A percentile compares a stretch with the other conserved stretches of the same genome.
Evolutionary conservation across 306 rosid species (phyloP).

Genomic region (Adenanthera pavonina): DNA sequence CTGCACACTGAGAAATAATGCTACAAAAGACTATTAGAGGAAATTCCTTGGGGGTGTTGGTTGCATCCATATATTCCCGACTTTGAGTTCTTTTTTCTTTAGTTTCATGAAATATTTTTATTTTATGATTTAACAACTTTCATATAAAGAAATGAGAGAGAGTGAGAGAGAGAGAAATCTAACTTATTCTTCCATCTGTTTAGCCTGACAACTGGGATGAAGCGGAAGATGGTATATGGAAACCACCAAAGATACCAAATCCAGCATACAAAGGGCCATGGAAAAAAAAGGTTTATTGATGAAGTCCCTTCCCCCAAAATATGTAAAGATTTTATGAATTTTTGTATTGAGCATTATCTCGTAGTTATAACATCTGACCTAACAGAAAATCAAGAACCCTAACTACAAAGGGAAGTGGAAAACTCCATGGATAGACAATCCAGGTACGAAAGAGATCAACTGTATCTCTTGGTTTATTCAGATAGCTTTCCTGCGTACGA

Average conservation of each 20-base stretch:
- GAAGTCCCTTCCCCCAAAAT: slow-evolving; percentile 10
- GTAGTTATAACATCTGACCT: slow-evolving; percentile 34
- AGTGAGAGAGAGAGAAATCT: neutral
- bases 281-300: slow-evolving; percentile 76
- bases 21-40: slow-evolving; percentile 1
- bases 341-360: slow-evolving; percentile 29
- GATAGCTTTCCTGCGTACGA: slow-evolving; percentile 13
- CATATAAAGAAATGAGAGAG: slow-evolving; percentile 1
- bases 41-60: neutral
- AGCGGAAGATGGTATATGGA: slow-evolving; percentile 90
- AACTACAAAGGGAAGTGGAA: slow-evolving; percentile 72
- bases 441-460: slow-evolving; percentile 44
- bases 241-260: slow-evolving; percentile 88
- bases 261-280: slow-evolving; percentile 96
- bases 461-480: slow-evolving; percentile 29
- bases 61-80: slow-evolving; percentile 10
- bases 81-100: slow-evolving; percentile 23
- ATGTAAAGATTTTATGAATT: neutral
- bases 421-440: slow-evolving; percentile 65
- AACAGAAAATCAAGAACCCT: slow-evolving; percentile 57
- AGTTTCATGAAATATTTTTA: slow-evolving; percentile 19
- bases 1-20: neutral
- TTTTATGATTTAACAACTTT: slow-evolving; percentile 25
- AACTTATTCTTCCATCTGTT: slow-evolving; percentile 26
- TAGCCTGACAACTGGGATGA: slow-evolving; percentile 95